Evolutionary conservation across 2,329 filamentous ascomycete genomes (phyloP), one percentile per base, ranked within the genome.

Genomic region (Diaporthe caulivora): DNA sequence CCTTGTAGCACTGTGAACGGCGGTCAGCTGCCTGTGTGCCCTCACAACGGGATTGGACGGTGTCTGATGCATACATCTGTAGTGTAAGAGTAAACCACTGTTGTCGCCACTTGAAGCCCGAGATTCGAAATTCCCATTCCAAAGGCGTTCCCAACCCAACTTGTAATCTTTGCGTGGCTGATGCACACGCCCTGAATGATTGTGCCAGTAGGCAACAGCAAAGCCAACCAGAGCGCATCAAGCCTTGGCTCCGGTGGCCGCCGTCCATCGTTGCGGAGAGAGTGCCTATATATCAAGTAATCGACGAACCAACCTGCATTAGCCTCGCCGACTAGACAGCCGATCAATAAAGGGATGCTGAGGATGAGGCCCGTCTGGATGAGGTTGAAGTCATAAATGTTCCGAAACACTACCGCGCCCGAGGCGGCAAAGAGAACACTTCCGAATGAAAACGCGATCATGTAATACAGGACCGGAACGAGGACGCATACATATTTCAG

Each of bases 41-140:
- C 17, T 17, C 24, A 44, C 7, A 31, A 11, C 1, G 24, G 3
- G 26, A 15, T 17, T 17, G n/a, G 3, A 2, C 18, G 2, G 18
- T 13, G 18, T 0, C 5, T 5, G 10, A 18, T 6, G 68, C 75
- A 58, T 60, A 76, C 79, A 70, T 84, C 80, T 9, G 78, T 82
- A 15, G 76, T 78, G 70, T 83, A 83, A 9, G 81, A 78, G 72
- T 81, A 83, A 9, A 79, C 78, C 7, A 80, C 79, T 4, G 82
- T 83, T 6, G 79, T 81, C 10, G 81, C 78, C 55, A 83, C 80
- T 73, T 84, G 82, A 40, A 82, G 73, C 18, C 82, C 82, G 62
- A 80, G 77, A 62, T 78, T 78, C 8, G 80, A 80, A 51, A 82
- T 81, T 0, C 78, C 80, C 75, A 84, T 83, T 8, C 82, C 82